phyloP scores from a whole-genome alignment of 306 rosid species.

The Prunus davidiana region DNA sequence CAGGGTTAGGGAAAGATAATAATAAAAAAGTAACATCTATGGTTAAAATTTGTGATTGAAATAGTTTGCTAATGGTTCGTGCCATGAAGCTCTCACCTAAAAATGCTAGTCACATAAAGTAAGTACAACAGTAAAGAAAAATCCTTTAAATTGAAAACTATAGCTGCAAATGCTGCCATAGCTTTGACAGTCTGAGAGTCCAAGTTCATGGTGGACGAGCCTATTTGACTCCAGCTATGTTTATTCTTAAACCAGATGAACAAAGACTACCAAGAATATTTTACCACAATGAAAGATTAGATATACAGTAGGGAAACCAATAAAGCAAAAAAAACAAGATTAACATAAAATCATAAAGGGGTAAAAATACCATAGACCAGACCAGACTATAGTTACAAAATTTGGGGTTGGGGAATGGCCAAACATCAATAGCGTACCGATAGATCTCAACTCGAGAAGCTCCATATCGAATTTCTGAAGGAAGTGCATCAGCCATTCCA shows the following conservation, averaged over 20 bases:
- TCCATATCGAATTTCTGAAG: constrained; percentile 61
- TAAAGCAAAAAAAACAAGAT: too few relatives aligned
- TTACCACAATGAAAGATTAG: neutral
- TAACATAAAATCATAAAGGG: too few relatives aligned
- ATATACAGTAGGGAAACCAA: too few relatives aligned
- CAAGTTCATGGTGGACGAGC: neutral
- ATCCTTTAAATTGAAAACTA: neutral
- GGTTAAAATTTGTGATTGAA: neutral
- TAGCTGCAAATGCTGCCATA: neutral
- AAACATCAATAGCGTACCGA: constrained; percentile 41
- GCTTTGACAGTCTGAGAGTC: neutral
- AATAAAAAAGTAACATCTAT: neutral
- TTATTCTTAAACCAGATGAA: neutral
- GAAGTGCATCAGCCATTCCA: constrained; percentile 56
- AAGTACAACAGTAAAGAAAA: neutral
- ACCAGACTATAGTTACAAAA: too few relatives aligned
- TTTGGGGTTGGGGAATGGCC: neutral
- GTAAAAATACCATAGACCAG: too few relatives aligned
- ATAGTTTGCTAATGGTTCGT: neutral
- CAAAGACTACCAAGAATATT: neutral
- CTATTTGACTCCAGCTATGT: neutral
- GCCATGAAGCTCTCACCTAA: neutral
- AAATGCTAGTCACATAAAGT: neutral
- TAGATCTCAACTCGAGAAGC: constrained; percentile 69
- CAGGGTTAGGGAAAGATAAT: neutral